Percentiles rank a stretch among this genome's conserved stretches.
Evolutionary conservation across 2,329 filamentous ascomycete genomes (phyloP).

Genomic region (Dissoconium aciculare): DNA sequence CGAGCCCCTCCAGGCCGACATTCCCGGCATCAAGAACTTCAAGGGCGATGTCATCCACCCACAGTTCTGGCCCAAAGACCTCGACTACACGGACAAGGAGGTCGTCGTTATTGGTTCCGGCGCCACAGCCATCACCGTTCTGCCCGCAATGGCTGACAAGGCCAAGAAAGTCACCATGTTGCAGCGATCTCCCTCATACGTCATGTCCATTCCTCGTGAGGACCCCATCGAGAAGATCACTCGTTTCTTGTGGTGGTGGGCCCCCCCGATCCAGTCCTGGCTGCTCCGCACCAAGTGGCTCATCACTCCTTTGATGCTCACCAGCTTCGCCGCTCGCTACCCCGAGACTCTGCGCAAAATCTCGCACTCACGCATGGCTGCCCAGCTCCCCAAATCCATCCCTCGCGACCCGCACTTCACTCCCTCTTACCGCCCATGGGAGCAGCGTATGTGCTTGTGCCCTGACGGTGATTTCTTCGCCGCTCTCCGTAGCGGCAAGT

Average conservation of each 20-base stretch:
- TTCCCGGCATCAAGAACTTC: slow-evolving; percentile 55
- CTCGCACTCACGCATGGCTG: slow-evolving; percentile 31
- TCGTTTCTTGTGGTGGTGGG: slow-evolving; percentile 13
- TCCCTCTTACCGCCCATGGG: slow-evolving; percentile 39
- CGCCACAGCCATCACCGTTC: slow-evolving; percentile 62
- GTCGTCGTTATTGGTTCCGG: slow-evolving; percentile 63
- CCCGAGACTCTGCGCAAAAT: slow-evolving; percentile 18
- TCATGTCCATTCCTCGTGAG: slow-evolving; percentile 18
- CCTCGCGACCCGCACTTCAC: slow-evolving; percentile 28
- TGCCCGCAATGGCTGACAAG: slow-evolving; percentile 52
- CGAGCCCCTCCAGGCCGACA: slow-evolving; percentile 42
- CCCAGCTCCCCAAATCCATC: slow-evolving; percentile 34
- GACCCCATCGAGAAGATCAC: slow-evolving; percentile 17
- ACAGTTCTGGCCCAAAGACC: slow-evolving; percentile 59
- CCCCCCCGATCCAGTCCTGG: slow-evolving; percentile 15
- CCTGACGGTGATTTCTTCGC: slow-evolving; percentile 46
- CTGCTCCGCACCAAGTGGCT: slow-evolving; percentile 25
- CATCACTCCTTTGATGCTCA: slow-evolving; percentile 22
- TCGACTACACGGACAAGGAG: slow-evolving; percentile 51
- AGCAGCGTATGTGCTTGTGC: slow-evolving; percentile 63
- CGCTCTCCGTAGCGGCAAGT: slow-evolving; percentile 35
- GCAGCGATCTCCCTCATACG: slow-evolving; percentile 60
- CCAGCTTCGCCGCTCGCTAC: slow-evolving; percentile 21
- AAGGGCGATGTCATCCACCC: slow-evolving; percentile 50
- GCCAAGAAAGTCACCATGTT: slow-evolving; percentile 61